Evolutionary conservation across 1,284 basidiomycete genomes (phyloP).

Genomic region (Ganoderma lucidum): DNA sequence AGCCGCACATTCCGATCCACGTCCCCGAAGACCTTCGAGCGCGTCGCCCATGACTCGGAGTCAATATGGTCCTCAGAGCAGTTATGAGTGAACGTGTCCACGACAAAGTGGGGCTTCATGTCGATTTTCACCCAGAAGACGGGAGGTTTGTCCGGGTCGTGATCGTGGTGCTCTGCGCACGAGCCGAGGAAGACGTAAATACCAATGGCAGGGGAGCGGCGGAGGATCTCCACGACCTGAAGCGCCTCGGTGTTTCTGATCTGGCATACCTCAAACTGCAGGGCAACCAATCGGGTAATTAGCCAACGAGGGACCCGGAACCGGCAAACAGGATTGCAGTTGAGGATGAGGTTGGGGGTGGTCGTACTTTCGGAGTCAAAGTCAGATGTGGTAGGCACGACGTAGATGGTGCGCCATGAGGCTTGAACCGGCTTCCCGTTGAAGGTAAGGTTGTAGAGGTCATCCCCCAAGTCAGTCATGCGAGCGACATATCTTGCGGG

Average conservation of each 20-base stretch:
- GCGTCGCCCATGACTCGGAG: neutral
- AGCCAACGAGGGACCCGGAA: neutral
- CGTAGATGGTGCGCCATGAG: constrained; percentile 8
- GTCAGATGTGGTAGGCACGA: neutral
- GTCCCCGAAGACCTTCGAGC: constrained; percentile 1
- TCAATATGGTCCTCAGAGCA: constrained; percentile 8
- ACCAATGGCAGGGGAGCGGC: neutral
- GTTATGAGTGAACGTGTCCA: neutral
- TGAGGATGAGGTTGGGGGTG: neutral
- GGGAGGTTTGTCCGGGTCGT: neutral
- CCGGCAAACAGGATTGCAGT: neutral
- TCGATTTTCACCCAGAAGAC: neutral
- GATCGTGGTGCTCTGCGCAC: neutral
- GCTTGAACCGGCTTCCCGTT: neutral
- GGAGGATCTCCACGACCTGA: neutral
- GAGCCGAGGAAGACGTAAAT: neutral
- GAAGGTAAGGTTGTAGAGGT: constrained; percentile 8
- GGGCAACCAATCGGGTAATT: neutral
- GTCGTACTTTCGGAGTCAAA: neutral
- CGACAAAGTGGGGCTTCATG: neutral
- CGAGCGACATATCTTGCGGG: neutral
- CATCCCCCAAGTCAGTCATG: neutral
- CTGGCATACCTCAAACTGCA: neutral
- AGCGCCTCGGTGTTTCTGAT: no score
- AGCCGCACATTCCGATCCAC: neutral